These are phyloP conservation scores for Solanum pennellii DNA, from an alignment of 257 asterid genomes.

Conservation along the genomic window DNA sequence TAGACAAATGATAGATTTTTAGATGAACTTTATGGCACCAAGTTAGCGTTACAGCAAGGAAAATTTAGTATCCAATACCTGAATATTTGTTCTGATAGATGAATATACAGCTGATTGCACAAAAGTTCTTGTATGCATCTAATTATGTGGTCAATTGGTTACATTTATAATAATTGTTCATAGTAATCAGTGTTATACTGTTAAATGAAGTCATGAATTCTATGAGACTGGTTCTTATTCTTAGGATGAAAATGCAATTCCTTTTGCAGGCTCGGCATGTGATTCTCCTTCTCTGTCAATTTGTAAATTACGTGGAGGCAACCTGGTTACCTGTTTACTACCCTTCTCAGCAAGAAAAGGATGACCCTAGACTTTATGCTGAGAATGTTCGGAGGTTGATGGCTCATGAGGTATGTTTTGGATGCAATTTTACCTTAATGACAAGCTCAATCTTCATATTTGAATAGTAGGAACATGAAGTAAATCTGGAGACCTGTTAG, in stretches of 20 bases:
- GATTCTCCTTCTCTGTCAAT: conserved; percentile 79
- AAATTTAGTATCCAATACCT: not conserved
- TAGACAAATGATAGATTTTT: not conserved
- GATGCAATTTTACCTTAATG: not conserved
- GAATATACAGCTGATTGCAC: not conserved
- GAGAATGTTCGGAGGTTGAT: conserved; percentile 70
- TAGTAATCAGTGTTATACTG: not conserved
- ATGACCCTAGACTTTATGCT: conserved; percentile 81
- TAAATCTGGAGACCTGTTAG: not conserved
- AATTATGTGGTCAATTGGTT: not conserved
- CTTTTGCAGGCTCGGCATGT: conserved; percentile 72
- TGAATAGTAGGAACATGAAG: not conserved
- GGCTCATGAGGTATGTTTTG: conserved; percentile 73
- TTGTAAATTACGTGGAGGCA: conserved; percentile 67
- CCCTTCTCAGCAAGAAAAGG: conserved; percentile 85
- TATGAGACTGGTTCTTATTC: conserved; percentile 3
- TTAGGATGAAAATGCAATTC: conserved; percentile 8
- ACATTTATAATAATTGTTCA: not conserved
- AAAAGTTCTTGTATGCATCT: not conserved
- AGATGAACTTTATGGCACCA: not conserved
- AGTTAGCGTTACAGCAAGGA: not conserved
- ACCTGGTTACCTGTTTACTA: conserved; percentile 58
- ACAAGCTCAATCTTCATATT: not conserved
- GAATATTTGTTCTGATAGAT: not conserved
- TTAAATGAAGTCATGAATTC: not conserved